Conservation (phyloP, 192 early-diverging fungal genomes). For the Backusella westeae region DNA sequence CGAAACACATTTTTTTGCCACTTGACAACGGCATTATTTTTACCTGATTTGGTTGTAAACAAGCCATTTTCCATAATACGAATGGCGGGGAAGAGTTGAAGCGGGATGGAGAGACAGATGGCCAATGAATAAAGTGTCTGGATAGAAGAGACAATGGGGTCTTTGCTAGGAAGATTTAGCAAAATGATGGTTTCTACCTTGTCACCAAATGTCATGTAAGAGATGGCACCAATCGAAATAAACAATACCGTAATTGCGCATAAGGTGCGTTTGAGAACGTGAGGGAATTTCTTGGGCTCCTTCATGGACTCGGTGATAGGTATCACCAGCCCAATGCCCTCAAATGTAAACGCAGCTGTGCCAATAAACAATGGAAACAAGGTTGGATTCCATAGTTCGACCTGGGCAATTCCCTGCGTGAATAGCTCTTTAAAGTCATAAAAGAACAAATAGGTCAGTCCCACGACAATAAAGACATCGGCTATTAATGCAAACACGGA, state of each 20-base stretch:
- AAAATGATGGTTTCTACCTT: constrained; percentile 73
- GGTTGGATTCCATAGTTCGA: constrained; percentile 63
- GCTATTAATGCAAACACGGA: constrained; percentile 82
- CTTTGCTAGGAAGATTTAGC: constrained; percentile 61
- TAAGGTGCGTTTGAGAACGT: constrained; percentile 46
- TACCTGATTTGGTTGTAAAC: constrained; percentile 54
- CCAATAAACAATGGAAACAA: constrained; percentile 89
- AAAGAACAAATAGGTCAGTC: constrained; percentile 79
- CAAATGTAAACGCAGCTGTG: constrained; percentile 92
- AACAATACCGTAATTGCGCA: constrained; percentile 43
- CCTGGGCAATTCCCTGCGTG: constrained; percentile 59
- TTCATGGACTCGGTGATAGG: constrained; percentile 57
- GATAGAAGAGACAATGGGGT: constrained; percentile 50
- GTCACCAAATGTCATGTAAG: constrained; percentile 67
- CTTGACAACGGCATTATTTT: constrained; percentile 56
- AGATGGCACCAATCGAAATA: constrained; percentile 45
- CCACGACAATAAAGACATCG: constrained; percentile 88
- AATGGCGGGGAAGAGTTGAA: constrained; percentile 70
- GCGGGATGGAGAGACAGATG: constrained; percentile 73
- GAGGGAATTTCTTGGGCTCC: constrained; percentile 53
- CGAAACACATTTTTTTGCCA: constrained; percentile 76
- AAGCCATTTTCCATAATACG: constrained; percentile 66
- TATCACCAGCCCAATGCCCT: constrained; percentile 77
- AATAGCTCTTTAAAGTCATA: constrained; percentile 67
- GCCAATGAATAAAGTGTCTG: constrained; percentile 73